Percentiles rank a stretch among this genome's conserved stretches.
These are phyloP conservation scores for Cladosporium cucumerinum DNA, from an alignment of 2,329 filamentous ascomycete species.

Conservation along the genomic window DNA sequence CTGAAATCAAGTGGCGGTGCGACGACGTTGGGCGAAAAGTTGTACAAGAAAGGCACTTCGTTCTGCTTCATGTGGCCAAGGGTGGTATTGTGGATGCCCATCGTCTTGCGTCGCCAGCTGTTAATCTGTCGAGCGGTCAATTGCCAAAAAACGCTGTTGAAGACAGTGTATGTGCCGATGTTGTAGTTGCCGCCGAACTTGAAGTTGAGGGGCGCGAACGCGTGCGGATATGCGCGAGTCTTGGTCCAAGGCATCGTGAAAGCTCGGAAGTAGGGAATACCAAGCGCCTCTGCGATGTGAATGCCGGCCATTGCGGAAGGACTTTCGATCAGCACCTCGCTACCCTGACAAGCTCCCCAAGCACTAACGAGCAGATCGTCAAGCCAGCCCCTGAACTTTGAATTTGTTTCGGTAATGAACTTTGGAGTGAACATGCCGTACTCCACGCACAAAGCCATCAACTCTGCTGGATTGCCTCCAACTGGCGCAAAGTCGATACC, in stretches of 20 bases:
- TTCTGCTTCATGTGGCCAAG: slow-evolving; percentile 91
- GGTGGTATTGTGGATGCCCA: slow-evolving; percentile 75
- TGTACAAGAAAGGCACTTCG: slow-evolving; percentile 97
- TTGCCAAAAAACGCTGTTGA: slow-evolving; percentile 96
- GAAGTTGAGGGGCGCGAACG: slow-evolving; percentile 86
- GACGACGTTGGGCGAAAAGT: slow-evolving; percentile 93
- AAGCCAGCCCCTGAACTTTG: slow-evolving; percentile 90
- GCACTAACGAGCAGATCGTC: slow-evolving; percentile 80
- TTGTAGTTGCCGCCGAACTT: slow-evolving; percentile 97
- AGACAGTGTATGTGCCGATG: slow-evolving; percentile 90
- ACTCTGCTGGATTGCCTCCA: slow-evolving; percentile 84
- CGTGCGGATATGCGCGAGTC: slow-evolving; percentile 92
- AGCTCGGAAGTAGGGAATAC: slow-evolving; percentile 92
- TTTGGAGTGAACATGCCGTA: slow-evolving; percentile 95
- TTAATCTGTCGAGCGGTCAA: slow-evolving; percentile 89
- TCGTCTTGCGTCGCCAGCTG: slow-evolving; percentile 77
- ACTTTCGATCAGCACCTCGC: slow-evolving; percentile 89
- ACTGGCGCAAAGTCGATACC: slow-evolving; percentile 90
- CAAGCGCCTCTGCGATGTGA: slow-evolving; percentile 89
- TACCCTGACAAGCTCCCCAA: slow-evolving; percentile 78
- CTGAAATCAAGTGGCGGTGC: slow-evolving; percentile 90
- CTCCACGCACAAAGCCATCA: slow-evolving; percentile 95
- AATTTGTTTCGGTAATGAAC: slow-evolving; percentile 82
- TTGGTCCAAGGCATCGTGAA: slow-evolving; percentile 99
- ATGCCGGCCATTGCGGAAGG: slow-evolving; percentile 97